A percentile compares a stretch with the other conserved stretches of the same genome.
Conservation (phyloP, 1,284 basidiomycete genomes). For the Inonotus obliquus region DNA sequence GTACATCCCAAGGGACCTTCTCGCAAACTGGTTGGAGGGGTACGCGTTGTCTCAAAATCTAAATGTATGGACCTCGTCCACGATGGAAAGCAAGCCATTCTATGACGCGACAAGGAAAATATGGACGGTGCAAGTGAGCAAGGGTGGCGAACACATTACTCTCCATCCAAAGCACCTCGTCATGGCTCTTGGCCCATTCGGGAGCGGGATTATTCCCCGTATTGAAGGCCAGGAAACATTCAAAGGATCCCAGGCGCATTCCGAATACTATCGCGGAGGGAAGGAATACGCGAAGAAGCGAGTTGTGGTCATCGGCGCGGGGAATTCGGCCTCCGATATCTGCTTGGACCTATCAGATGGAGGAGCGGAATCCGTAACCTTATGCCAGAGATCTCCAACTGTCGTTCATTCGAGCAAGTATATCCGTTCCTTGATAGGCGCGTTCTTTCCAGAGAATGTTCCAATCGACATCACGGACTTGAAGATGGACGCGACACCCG, state of each 20-base stretch:
- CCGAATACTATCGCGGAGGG: conserved; percentile 28
- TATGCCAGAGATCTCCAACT: conserved; percentile 37
- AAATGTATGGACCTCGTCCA: conserved; percentile 18
- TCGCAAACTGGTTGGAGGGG: conserved; percentile 36
- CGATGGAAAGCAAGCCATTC: conserved; percentile 6
- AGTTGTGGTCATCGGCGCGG: conserved; percentile 36
- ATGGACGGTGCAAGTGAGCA: conserved; percentile 31
- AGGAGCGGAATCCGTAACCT: conserved; percentile 31
- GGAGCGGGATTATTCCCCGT: conserved; percentile 28
- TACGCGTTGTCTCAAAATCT: conserved; percentile 22
- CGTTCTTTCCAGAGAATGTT: conserved; percentile 35
- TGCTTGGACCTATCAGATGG: conserved; percentile 32
- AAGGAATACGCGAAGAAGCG: conserved; percentile 29
- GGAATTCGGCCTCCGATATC: conserved; percentile 35
- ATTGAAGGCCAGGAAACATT: conserved; percentile 23
- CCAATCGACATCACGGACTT: conserved; percentile 43
- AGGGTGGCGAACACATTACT: conserved; percentile 26
- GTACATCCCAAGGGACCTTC: conserved; percentile 33
- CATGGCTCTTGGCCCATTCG: conserved; percentile 33
- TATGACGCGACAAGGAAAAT: conserved; percentile 27
- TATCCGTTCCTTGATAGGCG: conserved; percentile 23
- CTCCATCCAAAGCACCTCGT: conserved; percentile 35
- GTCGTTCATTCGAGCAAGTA: conserved; percentile 26
- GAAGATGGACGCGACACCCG: conserved; percentile 35
- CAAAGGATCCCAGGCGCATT: conserved; percentile 29